Evolutionary conservation across 768 basidiomycete genomes (phyloP).

Genomic region (Mycena indigotica): DNA sequence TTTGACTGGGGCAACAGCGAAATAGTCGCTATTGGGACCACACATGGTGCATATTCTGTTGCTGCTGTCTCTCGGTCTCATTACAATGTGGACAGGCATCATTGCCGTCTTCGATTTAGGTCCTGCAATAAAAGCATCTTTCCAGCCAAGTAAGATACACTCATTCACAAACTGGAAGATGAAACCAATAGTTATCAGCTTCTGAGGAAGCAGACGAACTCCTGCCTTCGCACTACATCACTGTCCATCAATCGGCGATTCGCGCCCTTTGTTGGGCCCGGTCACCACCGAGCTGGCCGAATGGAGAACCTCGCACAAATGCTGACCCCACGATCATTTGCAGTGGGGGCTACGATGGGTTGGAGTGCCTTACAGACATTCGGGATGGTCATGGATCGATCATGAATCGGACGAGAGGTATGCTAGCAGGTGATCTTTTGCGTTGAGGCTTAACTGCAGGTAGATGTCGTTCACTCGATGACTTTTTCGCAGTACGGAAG

Average conservation of each 20-base stretch:
- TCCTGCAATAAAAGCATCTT: constrained; percentile 38
- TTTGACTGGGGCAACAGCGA: constrained; percentile 93
- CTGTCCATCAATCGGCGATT: constrained; percentile 78
- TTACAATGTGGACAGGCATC: constrained; percentile 38
- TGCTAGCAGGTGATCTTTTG: background rate
- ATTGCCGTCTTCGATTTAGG: constrained; percentile 62
- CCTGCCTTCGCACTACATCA: constrained; percentile 72
- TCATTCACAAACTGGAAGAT: too few relatives aligned
- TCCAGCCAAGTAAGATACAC: constrained; percentile 34
- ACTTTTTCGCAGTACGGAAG: constrained; percentile 69
- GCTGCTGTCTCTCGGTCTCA: background rate
- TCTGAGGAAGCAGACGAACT: constrained; percentile 35
- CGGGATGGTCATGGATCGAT: constrained; percentile 67
- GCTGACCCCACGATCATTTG: constrained; percentile 73
- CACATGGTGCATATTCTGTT: constrained; percentile 70
- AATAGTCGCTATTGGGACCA: constrained; percentile 77
- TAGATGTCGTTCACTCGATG: constrained; percentile 73
- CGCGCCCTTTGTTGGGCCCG: constrained; percentile 76
- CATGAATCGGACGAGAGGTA: constrained; percentile 80
- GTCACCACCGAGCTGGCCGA: constrained; percentile 55
- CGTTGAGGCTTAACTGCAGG: background rate
- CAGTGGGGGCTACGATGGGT: constrained; percentile 81
- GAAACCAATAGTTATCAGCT: too few relatives aligned
- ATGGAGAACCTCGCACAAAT: constrained; percentile 47
- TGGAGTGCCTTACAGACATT: constrained; percentile 75